Conservation (phyloP, 371 early-diverging fungal genomes). For the Mycotypha africana region DNA sequence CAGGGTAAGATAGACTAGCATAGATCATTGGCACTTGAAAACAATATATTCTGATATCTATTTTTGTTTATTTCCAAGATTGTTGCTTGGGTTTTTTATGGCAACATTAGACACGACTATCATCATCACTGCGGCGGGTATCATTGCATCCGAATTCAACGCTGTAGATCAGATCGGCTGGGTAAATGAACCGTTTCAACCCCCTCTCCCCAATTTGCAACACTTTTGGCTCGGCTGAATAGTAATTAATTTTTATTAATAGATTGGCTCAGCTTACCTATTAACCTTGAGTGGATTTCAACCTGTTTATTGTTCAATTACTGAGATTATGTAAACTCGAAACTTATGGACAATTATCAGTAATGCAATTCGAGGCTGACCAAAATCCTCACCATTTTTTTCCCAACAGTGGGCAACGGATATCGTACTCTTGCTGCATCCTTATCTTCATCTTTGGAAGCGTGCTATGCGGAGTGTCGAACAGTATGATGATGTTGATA, state of each 20-base stretch:
- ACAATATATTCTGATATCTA: too few species aligned
- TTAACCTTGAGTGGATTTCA: conserved; percentile 57
- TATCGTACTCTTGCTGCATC: too few species aligned
- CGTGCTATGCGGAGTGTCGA: conserved; percentile 51
- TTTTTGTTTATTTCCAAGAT: too few species aligned
- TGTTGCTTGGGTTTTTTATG: conserved; percentile 54
- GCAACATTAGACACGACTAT: conserved; percentile 71
- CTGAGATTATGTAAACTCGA: conserved; percentile 53
- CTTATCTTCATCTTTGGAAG: conserved; percentile 50
- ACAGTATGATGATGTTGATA: conserved; percentile 50
- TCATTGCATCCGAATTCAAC: conserved; percentile 52
- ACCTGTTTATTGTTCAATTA: conserved; percentile 52
- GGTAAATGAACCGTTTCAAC: too few species aligned
- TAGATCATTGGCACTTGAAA: too few species aligned
- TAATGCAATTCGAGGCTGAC: too few species aligned
- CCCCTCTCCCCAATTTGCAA: too few species aligned
- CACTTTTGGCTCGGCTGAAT: background rate
- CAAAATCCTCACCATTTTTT: too few species aligned
- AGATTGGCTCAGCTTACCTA: conserved; percentile 54
- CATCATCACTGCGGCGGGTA: conserved; percentile 52
- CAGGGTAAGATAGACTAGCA: too few species aligned
- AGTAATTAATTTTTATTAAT: background rate
- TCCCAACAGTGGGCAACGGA: too few species aligned
- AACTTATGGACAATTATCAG: too few species aligned
- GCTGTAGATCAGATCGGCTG: conserved; percentile 55